Evolutionary conservation across 768 basidiomycete genomes (phyloP).

Genomic region (Lepiota brunneoincarnata): DNA sequence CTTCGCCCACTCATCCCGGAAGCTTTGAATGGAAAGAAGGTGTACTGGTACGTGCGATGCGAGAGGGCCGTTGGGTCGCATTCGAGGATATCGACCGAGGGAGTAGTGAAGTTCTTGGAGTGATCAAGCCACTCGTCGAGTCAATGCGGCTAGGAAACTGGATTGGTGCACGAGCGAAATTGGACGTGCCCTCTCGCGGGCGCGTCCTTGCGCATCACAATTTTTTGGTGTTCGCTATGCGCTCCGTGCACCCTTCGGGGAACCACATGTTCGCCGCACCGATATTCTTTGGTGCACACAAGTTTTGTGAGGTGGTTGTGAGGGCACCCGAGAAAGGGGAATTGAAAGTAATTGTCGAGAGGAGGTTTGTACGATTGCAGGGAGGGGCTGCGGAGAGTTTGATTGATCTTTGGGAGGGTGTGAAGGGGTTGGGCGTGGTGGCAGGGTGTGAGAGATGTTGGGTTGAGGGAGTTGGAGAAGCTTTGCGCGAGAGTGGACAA

Average conservation of each 20-base stretch:
- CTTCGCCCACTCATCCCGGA: conserved; percentile 79
- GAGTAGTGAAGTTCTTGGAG: conserved; percentile 84
- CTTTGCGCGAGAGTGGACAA: conserved; percentile 74
- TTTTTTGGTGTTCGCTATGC: conserved; percentile 88
- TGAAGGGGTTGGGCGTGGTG: conserved; percentile 49
- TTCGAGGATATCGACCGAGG: conserved; percentile 92
- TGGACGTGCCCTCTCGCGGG: conserved; percentile 76
- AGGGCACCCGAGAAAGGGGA: conserved; percentile 63
- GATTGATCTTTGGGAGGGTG: conserved; percentile 67
- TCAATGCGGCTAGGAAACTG: conserved; percentile 65
- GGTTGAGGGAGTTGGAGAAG: conserved; percentile 79
- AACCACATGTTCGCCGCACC: conserved; percentile 51
- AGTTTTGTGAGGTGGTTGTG: conserved; percentile 72
- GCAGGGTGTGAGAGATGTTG: conserved; percentile 59
- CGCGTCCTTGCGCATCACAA: conserved; percentile 70
- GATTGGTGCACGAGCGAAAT: conserved; percentile 67
- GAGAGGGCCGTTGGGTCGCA: conserved; percentile 89
- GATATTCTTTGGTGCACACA: conserved; percentile 82
- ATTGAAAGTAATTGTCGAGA: conserved; percentile 63
- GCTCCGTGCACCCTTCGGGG: conserved; percentile 56
- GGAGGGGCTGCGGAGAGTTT: conserved; percentile 45
- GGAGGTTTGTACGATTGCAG: conserved; percentile 63
- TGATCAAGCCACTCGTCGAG: conserved; percentile 82
- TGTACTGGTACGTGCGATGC: conserved; percentile 84
- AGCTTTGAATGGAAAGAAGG: conserved; percentile 98